These are phyloP conservation scores for Stephania japonica DNA, from an alignment of 164 flowering plant genomes.

Conservation along the genomic window DNA sequence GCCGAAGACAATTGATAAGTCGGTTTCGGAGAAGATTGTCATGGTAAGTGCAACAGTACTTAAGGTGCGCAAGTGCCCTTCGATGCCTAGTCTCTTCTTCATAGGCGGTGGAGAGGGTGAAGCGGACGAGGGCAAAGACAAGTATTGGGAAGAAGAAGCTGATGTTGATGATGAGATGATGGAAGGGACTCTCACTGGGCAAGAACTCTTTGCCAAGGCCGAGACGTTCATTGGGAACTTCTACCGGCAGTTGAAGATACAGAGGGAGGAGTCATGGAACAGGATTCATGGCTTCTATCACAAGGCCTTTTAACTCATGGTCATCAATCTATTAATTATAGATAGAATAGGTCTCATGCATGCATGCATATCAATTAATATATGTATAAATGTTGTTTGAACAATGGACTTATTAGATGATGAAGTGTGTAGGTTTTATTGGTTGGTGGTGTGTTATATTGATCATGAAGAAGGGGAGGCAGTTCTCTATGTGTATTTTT, in stretches of 20 bases:
- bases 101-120: constrained; percentile 29
- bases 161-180: constrained; percentile 27
- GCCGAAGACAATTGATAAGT: constrained; percentile 11
- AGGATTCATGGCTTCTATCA: constrained; percentile 56
- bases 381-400: neutral
- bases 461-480: neutral
- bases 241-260: constrained; percentile 75
- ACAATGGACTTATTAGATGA: neutral
- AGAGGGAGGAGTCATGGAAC: constrained; percentile 76
- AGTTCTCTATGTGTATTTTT: neutral
- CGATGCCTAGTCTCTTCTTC: constrained; percentile 59
- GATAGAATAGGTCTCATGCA: no score
- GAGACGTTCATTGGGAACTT: constrained; percentile 74
- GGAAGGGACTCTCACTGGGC: constrained; percentile 29
- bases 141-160: constrained; percentile 2
- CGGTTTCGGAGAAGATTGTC: constrained; percentile 27
- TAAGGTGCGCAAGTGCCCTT: constrained; percentile 42
- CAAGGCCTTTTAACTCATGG: constrained; percentile 35
- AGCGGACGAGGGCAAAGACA: constrained; percentile 7
- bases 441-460: constrained; percentile 2
- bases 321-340: no score
- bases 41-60: neutral
- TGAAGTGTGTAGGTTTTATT: constrained; percentile 2
- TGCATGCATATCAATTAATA: neutral
- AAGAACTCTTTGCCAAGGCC: constrained; percentile 58